These are phyloP conservation scores for Leccinum variicolor DNA, from an alignment of 768 basidiomycete genomes.

Conservation along the genomic window DNA sequence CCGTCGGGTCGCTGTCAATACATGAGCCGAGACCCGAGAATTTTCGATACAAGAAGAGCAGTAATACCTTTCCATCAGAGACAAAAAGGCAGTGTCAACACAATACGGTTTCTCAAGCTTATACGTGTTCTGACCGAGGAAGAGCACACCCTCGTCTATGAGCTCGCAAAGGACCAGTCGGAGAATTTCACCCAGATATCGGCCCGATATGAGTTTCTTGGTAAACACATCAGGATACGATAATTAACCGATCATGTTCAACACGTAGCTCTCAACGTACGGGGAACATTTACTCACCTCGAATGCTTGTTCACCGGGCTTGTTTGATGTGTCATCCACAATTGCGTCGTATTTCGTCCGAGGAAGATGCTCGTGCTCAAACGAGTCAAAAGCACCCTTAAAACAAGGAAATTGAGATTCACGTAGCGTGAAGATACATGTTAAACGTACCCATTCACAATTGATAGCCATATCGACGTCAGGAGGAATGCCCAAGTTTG, in stretches of 20 bases:
- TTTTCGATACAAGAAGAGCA: too few relatives aligned
- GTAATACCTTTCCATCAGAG: constrained; percentile 82
- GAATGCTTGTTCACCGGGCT: constrained; percentile 92
- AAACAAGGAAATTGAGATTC: not conserved
- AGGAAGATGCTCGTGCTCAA: constrained; percentile 90
- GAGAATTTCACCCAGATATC: constrained; percentile 94
- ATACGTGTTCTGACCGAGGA: constrained; percentile 98
- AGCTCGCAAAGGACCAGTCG: constrained; percentile 94
- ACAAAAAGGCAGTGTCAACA: constrained; percentile 96
- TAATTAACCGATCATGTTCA: not conserved
- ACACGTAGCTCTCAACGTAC: not conserved
- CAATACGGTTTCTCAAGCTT: constrained; percentile 92
- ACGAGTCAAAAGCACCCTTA: constrained; percentile 96
- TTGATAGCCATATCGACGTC: constrained; percentile 87
- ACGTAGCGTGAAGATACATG: not conserved
- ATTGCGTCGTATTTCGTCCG: constrained; percentile 91
- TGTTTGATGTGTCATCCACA: constrained; percentile 94
- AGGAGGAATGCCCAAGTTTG: constrained; percentile 62
- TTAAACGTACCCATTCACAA: constrained; percentile 80
- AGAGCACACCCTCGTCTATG: constrained; percentile 94
- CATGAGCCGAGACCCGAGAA: not conserved
- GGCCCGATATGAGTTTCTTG: constrained; percentile 93
- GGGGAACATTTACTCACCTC: constrained; percentile 49
- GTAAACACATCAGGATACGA: not conserved
- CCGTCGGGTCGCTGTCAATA: constrained; percentile 78